These are phyloP conservation scores for Puccinia triticina DNA, from an alignment of 1,284 basidiomycete species.

Conservation along the genomic window DNA sequence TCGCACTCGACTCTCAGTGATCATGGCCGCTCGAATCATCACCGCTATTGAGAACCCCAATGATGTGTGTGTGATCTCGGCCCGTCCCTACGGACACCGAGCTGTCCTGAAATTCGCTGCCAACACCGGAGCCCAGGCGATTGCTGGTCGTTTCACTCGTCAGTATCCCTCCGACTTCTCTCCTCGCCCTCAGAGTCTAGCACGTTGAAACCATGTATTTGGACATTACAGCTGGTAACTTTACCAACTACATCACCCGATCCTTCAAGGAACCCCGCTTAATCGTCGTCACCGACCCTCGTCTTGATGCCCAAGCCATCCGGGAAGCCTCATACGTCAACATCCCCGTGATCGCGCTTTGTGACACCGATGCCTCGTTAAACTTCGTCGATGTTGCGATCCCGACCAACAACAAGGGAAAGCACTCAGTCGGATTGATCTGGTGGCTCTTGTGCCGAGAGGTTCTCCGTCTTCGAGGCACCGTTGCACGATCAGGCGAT, in stretches of 20 bases:
- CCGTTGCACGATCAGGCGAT: slow-evolving; percentile 82
- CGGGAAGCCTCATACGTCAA: slow-evolving; percentile 99
- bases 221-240: slow-evolving; percentile 78
- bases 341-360: slow-evolving; percentile 98
- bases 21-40: slow-evolving; percentile 60
- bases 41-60: slow-evolving; percentile 86
- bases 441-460: slow-evolving; percentile 99
- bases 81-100: slow-evolving; percentile 97
- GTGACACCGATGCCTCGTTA: slow-evolving; percentile 95
- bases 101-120: slow-evolving; percentile 97
- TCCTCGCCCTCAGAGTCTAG: no score
- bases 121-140: slow-evolving; percentile 96
- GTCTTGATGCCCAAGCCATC: slow-evolving; percentile 99
- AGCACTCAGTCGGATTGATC: slow-evolving; percentile 93
- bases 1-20: slow-evolving; percentile 29
- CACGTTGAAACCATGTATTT: no score
- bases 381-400: slow-evolving; percentile 98
- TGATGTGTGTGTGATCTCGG: slow-evolving; percentile 96
- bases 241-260: slow-evolving; percentile 98
- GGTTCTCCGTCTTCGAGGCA: slow-evolving; percentile 91
- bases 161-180: background rate
- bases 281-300: slow-evolving; percentile 96
- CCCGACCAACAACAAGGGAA: slow-evolving; percentile 98
- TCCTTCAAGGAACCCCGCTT: slow-evolving; percentile 99
- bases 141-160: slow-evolving; percentile 95